phyloP scores from a whole-genome alignment of 306 rosid genomes.

The Aeschynomene evenia region DNA sequence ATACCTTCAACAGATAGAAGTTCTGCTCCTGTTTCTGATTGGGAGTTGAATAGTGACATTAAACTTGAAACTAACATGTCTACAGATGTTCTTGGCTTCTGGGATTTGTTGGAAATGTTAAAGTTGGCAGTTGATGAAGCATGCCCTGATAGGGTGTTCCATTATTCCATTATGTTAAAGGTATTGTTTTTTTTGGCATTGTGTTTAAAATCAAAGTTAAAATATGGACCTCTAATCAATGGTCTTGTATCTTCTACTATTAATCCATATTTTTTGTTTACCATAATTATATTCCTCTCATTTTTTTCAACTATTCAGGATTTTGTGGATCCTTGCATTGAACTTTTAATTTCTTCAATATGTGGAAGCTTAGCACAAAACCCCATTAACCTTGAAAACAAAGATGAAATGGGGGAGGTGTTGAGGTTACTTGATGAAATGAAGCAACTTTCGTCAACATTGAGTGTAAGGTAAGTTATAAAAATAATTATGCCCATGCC shows the following conservation, averaged over 20 bases:
- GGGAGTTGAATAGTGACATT: neutral
- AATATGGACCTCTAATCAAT: neutral
- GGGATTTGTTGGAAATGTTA: constrained; percentile 29
- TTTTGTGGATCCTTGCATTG: neutral
- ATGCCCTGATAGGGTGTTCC: neutral
- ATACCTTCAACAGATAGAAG: constrained; percentile 8
- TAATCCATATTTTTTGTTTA: neutral
- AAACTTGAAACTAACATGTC: neutral
- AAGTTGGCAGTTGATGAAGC: neutral
- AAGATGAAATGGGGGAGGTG: neutral
- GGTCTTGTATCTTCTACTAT: neutral
- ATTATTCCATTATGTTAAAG: constrained; percentile 21
- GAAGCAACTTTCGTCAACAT: constrained; percentile 28
- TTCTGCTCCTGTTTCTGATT: neutral
- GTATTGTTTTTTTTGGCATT: constrained; percentile 3
- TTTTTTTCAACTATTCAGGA: neutral
- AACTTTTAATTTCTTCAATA: neutral
- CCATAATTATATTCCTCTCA: neutral
- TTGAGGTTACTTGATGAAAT: constrained; percentile 26
- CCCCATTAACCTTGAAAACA: neutral
- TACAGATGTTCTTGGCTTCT: neutral
- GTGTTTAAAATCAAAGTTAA: neutral
- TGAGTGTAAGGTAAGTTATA: constrained; percentile 34
- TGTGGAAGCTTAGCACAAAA: neutral
- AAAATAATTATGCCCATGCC: neutral